Evolutionary conservation across 441 rosid species (phyloP).

Genomic region (Sinapis alba): DNA sequence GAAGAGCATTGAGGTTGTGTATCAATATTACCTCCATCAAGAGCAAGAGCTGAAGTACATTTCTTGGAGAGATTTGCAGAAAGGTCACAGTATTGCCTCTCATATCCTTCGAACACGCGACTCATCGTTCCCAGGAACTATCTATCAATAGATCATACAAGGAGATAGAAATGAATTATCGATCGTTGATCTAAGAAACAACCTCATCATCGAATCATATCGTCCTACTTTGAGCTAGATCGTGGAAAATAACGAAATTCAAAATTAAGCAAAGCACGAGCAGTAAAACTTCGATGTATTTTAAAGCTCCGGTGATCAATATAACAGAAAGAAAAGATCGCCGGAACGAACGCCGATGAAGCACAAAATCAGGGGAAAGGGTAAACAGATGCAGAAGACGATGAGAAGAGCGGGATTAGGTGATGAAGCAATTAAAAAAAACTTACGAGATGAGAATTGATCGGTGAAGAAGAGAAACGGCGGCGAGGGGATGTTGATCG

Average conservation of each 20-base stretch:
- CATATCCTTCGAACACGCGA: conserved; percentile 73
- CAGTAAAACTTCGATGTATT: no score
- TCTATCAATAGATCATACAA: no score
- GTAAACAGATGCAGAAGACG: not conserved
- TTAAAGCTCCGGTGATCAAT: no score
- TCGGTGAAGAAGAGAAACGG: not conserved
- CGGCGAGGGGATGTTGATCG: conserved; percentile 6
- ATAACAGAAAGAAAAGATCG: not conserved
- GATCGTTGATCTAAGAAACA: not conserved
- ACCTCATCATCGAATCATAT: not conserved
- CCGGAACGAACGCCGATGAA: not conserved
- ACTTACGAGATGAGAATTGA: not conserved
- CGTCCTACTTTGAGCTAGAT: not conserved
- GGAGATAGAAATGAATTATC: not conserved
- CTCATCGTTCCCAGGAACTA: conserved; percentile 80
- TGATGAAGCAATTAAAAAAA: not conserved
- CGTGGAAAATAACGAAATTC: not conserved
- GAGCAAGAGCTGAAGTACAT: conserved; percentile 57
- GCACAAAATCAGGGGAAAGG: not conserved
- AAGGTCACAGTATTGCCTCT: conserved; percentile 80
- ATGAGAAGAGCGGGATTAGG: not conserved
- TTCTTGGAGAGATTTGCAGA: conserved; percentile 73
- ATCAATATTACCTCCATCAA: conserved; percentile 58
- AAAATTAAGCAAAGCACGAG: not conserved
- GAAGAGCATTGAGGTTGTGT: not conserved